These are phyloP conservation scores for Arachis stenosperma DNA, from an alignment of 306 rosid species.

Conservation along the genomic window DNA sequence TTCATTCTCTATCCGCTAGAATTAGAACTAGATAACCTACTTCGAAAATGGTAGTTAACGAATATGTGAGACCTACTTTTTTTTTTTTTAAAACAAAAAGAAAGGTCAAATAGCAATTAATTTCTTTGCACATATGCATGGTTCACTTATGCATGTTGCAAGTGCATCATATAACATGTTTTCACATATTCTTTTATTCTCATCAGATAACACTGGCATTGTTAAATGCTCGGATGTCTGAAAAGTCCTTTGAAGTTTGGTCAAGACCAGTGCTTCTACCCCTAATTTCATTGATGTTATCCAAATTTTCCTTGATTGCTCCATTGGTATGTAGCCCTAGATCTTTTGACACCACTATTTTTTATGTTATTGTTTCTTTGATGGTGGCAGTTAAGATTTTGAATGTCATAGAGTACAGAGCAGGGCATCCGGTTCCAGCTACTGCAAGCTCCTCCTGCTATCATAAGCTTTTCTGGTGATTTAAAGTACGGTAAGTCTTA, in stretches of 20 bases:
- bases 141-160: conserved; percentile 22
- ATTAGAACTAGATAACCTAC: conserved; percentile 13
- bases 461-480: conserved; percentile 80
- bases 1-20: conserved; percentile 10
- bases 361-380: conserved; percentile 23
- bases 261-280: conserved; percentile 75
- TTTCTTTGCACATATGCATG: conserved; percentile 15
- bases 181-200: conserved; percentile 35
- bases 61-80: not conserved
- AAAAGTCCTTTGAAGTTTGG: conserved; percentile 71
- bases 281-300: conserved; percentile 78
- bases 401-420: conserved; percentile 62
- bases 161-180: conserved; percentile 15
- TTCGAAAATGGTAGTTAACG: conserved; percentile 1
- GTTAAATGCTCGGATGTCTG: conserved; percentile 87
- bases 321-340: conserved; percentile 70
- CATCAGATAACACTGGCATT: conserved; percentile 74
- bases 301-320: conserved; percentile 84
- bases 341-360: conserved; percentile 12
- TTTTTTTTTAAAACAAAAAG: not conserved
- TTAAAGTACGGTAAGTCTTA: conserved; percentile 73
- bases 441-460: conserved; percentile 75
- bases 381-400: conserved; percentile 43
- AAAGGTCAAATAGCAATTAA: not conserved
- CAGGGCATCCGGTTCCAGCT: conserved; percentile 88